Evolutionary conservation across 805 yeast genomes (phyloP), one percentile per base, ranked within the genome.

Genomic region (Wickerhamomyces silvicola): DNA sequence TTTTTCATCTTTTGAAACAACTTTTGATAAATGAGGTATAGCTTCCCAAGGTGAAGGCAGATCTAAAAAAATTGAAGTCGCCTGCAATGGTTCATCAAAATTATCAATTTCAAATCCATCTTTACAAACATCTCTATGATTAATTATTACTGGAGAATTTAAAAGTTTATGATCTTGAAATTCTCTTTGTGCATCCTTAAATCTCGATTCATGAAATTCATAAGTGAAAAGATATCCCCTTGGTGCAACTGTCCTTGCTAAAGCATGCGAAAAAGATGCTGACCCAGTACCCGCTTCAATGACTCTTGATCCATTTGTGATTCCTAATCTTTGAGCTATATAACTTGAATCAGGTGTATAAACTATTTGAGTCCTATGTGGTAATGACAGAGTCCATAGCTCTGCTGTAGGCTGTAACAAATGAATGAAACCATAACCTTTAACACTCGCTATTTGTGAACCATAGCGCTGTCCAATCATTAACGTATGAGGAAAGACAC

Each of bases 261-360:
- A 75, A 0, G 95, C 80, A 59, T 92, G 99, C 4, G 95, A 82
- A 51, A 92, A 85, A 1, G 96, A 86, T 0, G 94, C 99, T 6
- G 95, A 83, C 0, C 98, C 99, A 0, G 99, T 92, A 22, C 99
- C 99, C 1, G 97, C 95, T 60, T 92, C 99, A 28, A 92, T 80
- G 10, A 92, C 94, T 37, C 75, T 62, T 1, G 86, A 70, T 2
- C 90, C 88, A 10, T 84, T 75, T 13, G 73, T 65, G 33, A 92
- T 78, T 27, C 75, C 70, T 41, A 92, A 62, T 47, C 95, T 64
- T 54, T 90, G 95, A 41, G 84, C 72, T 33, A 92, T 87, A 49
- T 85, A 92, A 18, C 94, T 75, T 3, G 96, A 82, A 56, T 92
- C 99, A 8, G 95, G 95, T 0, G 97, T 83, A 54, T 92, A 92